phyloP scores from a whole-genome alignment of 257 asterid species.

The Przewalskia tangutica region DNA sequence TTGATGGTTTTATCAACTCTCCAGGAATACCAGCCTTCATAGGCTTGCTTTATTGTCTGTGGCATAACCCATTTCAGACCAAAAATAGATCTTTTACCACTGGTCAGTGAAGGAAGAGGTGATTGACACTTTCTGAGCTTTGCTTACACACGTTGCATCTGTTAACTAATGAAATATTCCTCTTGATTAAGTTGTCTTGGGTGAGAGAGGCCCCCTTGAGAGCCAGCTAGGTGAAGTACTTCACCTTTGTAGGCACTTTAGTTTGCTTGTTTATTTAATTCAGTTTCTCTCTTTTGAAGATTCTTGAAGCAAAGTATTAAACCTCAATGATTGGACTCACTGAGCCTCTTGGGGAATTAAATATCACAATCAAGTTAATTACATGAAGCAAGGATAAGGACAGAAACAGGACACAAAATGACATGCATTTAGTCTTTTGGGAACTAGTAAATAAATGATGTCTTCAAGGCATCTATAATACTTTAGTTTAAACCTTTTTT shows the following conservation, averaged over 20 bases:
- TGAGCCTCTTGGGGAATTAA: neutral
- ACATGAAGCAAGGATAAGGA: neutral
- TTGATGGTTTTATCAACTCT: neutral
- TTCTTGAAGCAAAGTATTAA: neutral
- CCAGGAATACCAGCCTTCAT: neutral
- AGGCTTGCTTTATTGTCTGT: neutral
- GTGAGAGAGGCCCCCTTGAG: neutral
- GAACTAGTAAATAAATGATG: neutral
- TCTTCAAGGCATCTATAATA: neutral
- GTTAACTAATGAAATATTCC: neutral
- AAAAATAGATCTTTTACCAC: neutral
- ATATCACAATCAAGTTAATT: neutral
- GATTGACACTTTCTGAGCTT: neutral
- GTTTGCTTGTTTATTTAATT: neutral
- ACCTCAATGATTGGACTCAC: neutral
- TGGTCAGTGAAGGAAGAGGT: neutral
- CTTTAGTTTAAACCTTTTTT: neutral
- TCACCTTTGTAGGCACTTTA: neutral
- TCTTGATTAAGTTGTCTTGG: neutral
- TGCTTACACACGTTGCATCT: neutral
- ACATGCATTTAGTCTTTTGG: neutral
- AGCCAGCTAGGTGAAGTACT: neutral
- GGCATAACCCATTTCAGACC: neutral
- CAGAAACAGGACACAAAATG: neutral
- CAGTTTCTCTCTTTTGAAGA: neutral